Conservation (phyloP, 1,284 basidiomycete genomes). For the Tilletia horrida region DNA sequence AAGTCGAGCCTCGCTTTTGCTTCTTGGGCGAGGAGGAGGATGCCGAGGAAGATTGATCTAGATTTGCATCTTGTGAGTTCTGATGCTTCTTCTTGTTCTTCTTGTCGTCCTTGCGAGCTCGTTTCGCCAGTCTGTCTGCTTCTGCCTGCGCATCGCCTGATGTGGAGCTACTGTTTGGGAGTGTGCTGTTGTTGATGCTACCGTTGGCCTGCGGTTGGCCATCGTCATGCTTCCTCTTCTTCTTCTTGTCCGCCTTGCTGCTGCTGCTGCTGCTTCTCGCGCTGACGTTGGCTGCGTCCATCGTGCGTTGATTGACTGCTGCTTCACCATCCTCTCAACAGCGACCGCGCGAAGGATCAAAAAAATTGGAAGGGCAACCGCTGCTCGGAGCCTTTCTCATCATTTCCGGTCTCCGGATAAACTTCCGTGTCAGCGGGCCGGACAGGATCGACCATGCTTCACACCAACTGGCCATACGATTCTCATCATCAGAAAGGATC, state of each 20-base stretch:
- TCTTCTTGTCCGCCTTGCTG: neutral
- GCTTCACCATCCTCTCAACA: too few species aligned
- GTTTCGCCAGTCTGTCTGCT: neutral
- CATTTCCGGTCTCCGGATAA: neutral
- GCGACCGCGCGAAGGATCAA: neutral
- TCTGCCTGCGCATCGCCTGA: neutral
- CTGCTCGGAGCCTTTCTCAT: neutral
- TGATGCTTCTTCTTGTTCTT: neutral
- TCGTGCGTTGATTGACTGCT: neutral
- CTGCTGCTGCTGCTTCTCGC: neutral
- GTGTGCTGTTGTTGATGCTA: neutral
- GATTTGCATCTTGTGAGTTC: neutral
- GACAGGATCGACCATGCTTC: too few species aligned
- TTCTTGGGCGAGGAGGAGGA: too few species aligned
- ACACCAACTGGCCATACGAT: too few species aligned
- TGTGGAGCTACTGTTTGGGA: neutral
- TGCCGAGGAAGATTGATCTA: too few species aligned
- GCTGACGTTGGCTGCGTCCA: conserved; percentile 7
- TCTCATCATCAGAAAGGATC: too few species aligned
- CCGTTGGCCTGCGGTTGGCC: neutral
- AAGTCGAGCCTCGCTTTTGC: too few species aligned
- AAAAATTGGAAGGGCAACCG: neutral
- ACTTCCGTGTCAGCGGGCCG: neutral
- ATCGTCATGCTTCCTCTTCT: conserved; percentile 14
- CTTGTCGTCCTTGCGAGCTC: conserved; percentile 14